Conservation (phyloP, 441 rosid species). For the Adansonia madagascariensis region DNA sequence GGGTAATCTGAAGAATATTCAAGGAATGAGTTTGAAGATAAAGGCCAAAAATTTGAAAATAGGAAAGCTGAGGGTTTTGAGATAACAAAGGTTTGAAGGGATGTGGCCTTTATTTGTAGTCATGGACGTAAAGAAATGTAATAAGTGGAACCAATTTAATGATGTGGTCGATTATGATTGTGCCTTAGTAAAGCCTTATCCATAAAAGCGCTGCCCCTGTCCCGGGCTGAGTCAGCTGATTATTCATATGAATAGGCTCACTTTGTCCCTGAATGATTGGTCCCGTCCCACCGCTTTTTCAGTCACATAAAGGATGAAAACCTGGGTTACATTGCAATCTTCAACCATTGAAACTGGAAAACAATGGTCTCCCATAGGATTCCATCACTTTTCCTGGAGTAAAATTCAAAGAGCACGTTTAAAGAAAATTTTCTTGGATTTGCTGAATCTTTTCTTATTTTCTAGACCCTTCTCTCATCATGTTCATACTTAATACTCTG, state of each 20-base stretch:
- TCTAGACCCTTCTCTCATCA: neutral
- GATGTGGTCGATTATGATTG: neutral
- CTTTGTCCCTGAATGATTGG: neutral
- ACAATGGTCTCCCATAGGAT: neutral
- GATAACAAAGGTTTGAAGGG: neutral
- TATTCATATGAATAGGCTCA: slow-evolving; percentile 39
- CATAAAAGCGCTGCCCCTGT: neutral
- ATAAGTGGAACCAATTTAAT: neutral
- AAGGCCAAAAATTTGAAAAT: neutral
- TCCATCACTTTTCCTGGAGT: neutral
- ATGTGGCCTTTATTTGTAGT: neutral
- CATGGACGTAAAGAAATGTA: neutral
- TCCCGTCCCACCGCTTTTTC: slow-evolving; percentile 13
- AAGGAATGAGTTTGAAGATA: neutral
- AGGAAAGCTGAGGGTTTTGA: neutral
- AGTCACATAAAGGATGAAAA: neutral
- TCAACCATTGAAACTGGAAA: neutral
- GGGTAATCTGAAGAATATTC: neutral
- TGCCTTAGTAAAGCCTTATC: slow-evolving; percentile 38
- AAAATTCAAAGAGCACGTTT: neutral
- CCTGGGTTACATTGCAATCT: neutral
- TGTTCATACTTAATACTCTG: neutral
- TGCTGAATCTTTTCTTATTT: neutral
- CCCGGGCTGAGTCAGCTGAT: slow-evolving; percentile 47
- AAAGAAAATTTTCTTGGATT: neutral